phyloP scores from a whole-genome alignment of 805 yeast genomes.

The Zygotorulaspora chibaensis region DNA sequence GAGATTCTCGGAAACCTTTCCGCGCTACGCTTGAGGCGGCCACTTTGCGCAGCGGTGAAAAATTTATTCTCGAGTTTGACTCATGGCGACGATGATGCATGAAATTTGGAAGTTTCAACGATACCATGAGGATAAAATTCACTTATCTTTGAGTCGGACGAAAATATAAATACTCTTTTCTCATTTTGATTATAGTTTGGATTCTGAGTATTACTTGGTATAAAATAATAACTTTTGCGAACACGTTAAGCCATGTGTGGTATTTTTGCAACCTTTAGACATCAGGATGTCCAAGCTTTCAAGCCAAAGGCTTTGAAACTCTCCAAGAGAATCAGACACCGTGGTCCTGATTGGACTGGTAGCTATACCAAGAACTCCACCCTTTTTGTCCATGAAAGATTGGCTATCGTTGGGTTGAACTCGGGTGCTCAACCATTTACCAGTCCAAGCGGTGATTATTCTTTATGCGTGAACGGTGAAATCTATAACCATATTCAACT shows the following conservation, averaged over 20 bases:
- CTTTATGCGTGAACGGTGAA: conserved; percentile 93
- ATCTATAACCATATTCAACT: conserved; percentile 93
- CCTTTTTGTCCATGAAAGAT: conserved; percentile 88
- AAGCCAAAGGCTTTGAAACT: conserved; percentile 85
- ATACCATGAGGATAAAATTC: too few relatives aligned
- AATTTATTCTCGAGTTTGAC: conserved; percentile 1
- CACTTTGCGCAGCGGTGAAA: not conserved
- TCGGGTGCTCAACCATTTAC: conserved; percentile 98
- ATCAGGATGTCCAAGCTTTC: conserved; percentile 72
- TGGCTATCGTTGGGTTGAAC: conserved; percentile 95
- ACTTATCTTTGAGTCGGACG: too few relatives aligned
- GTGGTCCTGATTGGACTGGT: conserved; percentile 99
- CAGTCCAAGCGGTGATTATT: conserved; percentile 66
- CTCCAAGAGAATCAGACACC: conserved; percentile 90
- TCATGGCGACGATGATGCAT: not conserved
- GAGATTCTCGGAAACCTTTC: too few relatives aligned
- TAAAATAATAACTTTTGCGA: not conserved
- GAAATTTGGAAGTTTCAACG: too few relatives aligned
- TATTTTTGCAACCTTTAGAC: conserved; percentile 87
- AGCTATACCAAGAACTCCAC: conserved; percentile 74
- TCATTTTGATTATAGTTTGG: not conserved
- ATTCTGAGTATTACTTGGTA: not conserved
- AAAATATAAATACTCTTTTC: not conserved
- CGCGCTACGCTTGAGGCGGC: too few relatives aligned
- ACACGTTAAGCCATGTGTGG: conserved; percentile 72